Evolutionary conservation across 2,329 filamentous ascomycete genomes (phyloP).

Genomic region (Pseudogymnoascus sp.): DNA sequence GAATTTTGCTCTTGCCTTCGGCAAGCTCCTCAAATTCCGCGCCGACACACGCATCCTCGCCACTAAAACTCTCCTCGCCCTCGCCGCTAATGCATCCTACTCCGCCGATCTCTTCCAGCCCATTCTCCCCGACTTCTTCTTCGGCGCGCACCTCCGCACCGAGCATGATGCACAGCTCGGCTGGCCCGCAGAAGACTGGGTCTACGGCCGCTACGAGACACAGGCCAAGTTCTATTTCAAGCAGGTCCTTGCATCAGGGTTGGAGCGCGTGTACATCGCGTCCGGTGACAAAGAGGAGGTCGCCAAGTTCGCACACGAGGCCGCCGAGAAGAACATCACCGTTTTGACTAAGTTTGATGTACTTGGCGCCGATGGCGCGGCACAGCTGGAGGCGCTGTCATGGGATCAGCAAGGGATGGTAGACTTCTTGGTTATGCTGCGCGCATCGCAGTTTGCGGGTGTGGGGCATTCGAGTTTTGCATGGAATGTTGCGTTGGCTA

Average conservation of each 20-base stretch:
- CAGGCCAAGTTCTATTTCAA: constrained; percentile 11
- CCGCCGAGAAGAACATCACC: constrained; percentile 6
- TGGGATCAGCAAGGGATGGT: constrained; percentile 15
- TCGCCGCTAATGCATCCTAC: background rate
- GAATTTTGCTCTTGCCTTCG: constrained; percentile 17
- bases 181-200: constrained; percentile 16
- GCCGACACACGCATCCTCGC: constrained; percentile 18
- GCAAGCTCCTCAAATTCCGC: constrained; percentile 20
- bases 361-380: constrained; percentile 1
- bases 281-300: constrained; percentile 11
- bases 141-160: constrained; percentile 21
- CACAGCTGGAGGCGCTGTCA: constrained; percentile 5
- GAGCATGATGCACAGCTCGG: constrained; percentile 19
- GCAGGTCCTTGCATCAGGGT: constrained; percentile 6
- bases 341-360: constrained; percentile 13
- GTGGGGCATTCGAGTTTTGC: constrained; percentile 13
- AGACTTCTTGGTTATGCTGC: constrained; percentile 14
- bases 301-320: constrained; percentile 8
- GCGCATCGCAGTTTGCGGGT: constrained; percentile 12
- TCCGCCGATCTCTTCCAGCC: constrained; percentile 8
- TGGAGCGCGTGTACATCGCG: constrained; percentile 14
- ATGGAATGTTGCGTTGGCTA: constrained; percentile 17
- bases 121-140: constrained; percentile 13
- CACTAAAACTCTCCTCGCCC: constrained; percentile 14
- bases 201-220: constrained; percentile 18